Base-by-base conservation (phyloP, 768 basidiomycete species). In the Suillus discolor region DNA sequence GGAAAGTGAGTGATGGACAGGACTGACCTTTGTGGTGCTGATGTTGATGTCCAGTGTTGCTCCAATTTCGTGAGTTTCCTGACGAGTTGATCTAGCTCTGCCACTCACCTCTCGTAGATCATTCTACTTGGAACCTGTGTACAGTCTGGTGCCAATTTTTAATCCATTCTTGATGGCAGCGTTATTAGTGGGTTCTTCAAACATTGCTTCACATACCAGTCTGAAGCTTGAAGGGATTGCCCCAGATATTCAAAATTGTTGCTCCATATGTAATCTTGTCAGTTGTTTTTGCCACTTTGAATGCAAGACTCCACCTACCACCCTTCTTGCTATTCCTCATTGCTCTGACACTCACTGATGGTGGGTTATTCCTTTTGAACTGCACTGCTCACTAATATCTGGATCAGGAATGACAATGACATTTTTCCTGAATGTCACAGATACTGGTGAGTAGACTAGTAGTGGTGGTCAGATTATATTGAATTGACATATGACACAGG, bases 121-220 rank as follows among this genome's bases (percentile, higher is more conserved):
- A 2, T 95, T 95, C 77, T 95, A 96, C 75, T 82, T 95, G 23
- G 93, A 89, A 47, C 93, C 94, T 3, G 93, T 95, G 8, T 95
- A 94, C 71, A 89, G 93, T 20, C 82, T 96, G 18, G 89, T 95
- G 68, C 92, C 93, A 1, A 84, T 93, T 61, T 96, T 96, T 74
- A 91, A 84, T 67, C 94, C 93, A 0, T 94, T 94, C 77, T 82
- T 91, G 66, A 94, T 94, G 94, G 83, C 89, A 0, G 73, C 85
- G 5, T 81, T 93, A 25, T 77, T 94, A 67, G 91, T 91, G 63
- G n/a, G 82, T 51, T 15, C 23, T 57, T 15, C 55, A 4, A 15
- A 57, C 61, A 66, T 36, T 47, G 57, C n/a, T 15, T 15, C 11
- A 34, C 67, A 2, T 62, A 36, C 28, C 34, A 2, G 25, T 28